These are phyloP conservation scores for Scenedesmus sp. DNA, from an alignment of 163 green algal species.

Conservation along the genomic window DNA sequence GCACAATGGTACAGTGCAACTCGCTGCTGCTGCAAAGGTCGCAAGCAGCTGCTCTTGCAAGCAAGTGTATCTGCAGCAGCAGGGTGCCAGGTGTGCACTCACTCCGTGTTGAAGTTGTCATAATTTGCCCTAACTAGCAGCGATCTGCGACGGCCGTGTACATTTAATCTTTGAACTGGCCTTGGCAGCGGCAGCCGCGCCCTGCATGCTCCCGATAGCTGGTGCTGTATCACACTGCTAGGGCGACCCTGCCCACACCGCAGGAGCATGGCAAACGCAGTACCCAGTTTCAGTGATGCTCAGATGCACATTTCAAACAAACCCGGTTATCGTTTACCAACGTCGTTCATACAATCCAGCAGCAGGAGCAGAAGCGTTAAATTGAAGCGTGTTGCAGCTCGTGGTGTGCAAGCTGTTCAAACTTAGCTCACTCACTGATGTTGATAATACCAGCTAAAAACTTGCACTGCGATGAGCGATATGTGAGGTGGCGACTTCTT, in stretches of 20 bases:
- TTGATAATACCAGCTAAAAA: too few relatives aligned
- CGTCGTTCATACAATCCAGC: too few relatives aligned
- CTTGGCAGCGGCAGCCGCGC: neutral
- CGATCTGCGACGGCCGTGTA: neutral
- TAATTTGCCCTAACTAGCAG: conserved; percentile 45
- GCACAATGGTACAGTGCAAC: neutral
- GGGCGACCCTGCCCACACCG: conserved; percentile 5
- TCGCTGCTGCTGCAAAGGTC: neutral
- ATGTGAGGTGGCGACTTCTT: too few relatives aligned
- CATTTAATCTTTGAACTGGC: neutral
- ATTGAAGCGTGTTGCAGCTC: neutral
- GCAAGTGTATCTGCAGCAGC: neutral
- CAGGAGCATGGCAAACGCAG: conserved; percentile 16
- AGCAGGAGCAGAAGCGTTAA: too few relatives aligned
- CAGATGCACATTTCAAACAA: neutral
- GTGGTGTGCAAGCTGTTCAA: neutral
- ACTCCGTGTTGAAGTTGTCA: conserved; percentile 53
- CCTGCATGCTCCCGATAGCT: neutral
- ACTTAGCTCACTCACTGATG: neutral
- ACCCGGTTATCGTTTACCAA: too few relatives aligned
- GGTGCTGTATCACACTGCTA: neutral
- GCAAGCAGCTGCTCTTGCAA: neutral
- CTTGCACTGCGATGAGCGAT: too few relatives aligned
- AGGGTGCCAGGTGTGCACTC: conserved; percentile 23
- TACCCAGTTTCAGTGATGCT: neutral